A percentile compares a stretch with the other conserved stretches of the same genome.
phyloP scores from a whole-genome alignment of 2,329 filamentous ascomycete species.

The Xylaria sp. region DNA sequence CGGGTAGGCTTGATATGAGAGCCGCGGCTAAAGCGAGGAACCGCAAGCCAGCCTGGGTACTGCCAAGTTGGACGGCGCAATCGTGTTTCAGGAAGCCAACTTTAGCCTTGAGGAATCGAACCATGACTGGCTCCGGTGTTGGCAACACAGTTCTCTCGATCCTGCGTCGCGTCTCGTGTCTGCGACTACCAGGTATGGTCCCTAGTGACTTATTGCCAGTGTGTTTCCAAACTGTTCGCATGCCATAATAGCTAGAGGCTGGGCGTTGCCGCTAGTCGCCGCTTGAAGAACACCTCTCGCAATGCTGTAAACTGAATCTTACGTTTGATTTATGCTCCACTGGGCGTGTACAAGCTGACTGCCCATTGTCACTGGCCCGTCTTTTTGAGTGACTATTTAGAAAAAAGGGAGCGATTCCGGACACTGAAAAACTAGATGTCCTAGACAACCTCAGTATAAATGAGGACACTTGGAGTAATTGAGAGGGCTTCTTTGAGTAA shows the following conservation, averaged over 20 bases:
- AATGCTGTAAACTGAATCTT: neutral
- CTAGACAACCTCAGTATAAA: neutral
- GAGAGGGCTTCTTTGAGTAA: neutral
- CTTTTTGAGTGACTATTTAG: neutral
- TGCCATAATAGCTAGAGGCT: slow-evolving; percentile 19
- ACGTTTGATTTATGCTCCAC: slow-evolving; percentile 16
- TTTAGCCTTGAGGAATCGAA: slow-evolving; percentile 14
- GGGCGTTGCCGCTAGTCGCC: slow-evolving; percentile 17
- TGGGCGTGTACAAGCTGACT: slow-evolving; percentile 4
- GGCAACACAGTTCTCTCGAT: slow-evolving; percentile 15
- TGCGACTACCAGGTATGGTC: too few relatives aligned
- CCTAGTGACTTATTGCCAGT: slow-evolving; percentile 13
- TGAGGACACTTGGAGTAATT: neutral
- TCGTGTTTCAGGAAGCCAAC: slow-evolving; percentile 15
- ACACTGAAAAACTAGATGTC: neutral
- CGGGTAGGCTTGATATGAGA: neutral
- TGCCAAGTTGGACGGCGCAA: slow-evolving; percentile 16
- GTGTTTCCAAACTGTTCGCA: slow-evolving; percentile 24
- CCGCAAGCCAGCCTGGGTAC: slow-evolving; percentile 17
- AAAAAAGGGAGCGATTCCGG: too few relatives aligned
- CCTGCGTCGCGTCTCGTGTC: slow-evolving; percentile 8
- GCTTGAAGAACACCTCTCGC: slow-evolving; percentile 16
- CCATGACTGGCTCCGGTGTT: slow-evolving; percentile 4
- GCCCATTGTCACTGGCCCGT: neutral
- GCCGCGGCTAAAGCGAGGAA: slow-evolving; percentile 9